These are phyloP conservation scores for Coniochaeta ligniaria DNA, from an alignment of 2,329 filamentous ascomycete genomes.

Conservation along the genomic window DNA sequence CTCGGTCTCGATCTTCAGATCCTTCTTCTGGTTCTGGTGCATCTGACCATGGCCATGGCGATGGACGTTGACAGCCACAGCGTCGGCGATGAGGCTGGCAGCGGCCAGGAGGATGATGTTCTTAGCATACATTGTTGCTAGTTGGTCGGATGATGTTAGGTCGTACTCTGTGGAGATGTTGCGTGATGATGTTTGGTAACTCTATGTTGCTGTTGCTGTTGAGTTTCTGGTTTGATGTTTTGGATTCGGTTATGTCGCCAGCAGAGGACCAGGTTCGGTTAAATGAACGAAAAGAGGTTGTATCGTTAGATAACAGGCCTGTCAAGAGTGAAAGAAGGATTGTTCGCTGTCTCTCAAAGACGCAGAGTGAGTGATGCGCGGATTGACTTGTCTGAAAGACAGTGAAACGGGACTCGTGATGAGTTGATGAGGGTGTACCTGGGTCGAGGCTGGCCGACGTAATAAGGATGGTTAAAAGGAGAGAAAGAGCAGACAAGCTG, in stretches of 20 bases:
- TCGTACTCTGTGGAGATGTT: constrained; percentile 6
- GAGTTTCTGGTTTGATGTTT: neutral
- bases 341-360: constrained; percentile 45
- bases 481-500: constrained; percentile 1
- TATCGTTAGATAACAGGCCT: constrained; percentile 9
- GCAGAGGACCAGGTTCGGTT: constrained; percentile 11
- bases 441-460: constrained; percentile 11
- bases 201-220: constrained; percentile 1
- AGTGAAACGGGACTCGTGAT: constrained; percentile 6
- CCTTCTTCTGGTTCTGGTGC: constrained; percentile 26
- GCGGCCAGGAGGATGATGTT: constrained; percentile 32
- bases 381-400: constrained; percentile 10
- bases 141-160: neutral
- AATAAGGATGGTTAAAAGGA: neutral
- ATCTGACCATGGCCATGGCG: constrained; percentile 29
- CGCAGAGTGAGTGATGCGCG: constrained; percentile 33
- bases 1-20: constrained; percentile 24
- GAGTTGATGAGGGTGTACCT: constrained; percentile 6
- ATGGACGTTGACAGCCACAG: constrained; percentile 33
- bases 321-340: constrained; percentile 11
- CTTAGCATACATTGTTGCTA: constrained; percentile 33
- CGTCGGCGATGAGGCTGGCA: constrained; percentile 35
- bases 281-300: constrained; percentile 12
- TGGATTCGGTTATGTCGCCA: constrained; percentile 5
- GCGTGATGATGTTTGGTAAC: constrained; percentile 1